A percentile compares a stretch with the other conserved stretches of the same genome.
phyloP scores from a whole-genome alignment of 495 filamentous ascomycete genomes.

The Penicilliopsis zonata region DNA sequence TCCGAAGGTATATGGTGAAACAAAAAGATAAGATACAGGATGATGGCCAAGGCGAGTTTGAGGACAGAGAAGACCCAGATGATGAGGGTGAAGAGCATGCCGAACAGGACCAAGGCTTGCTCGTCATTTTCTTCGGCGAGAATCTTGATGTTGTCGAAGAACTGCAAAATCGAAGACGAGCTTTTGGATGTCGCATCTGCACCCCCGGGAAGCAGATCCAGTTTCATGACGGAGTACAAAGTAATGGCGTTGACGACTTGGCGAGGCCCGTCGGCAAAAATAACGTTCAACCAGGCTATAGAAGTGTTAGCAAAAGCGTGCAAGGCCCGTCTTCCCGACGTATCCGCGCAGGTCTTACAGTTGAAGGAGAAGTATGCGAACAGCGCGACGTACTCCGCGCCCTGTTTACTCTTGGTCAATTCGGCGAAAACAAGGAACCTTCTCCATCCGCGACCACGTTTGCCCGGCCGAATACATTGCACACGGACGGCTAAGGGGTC shows the following conservation, averaged over 20 bases:
- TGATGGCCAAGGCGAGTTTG: slow-evolving; percentile 54
- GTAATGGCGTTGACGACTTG: slow-evolving; percentile 83
- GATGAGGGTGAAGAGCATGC: slow-evolving; percentile 85
- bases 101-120: slow-evolving; percentile 68
- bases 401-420: slow-evolving; percentile 83
- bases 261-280: slow-evolving; percentile 83
- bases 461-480: slow-evolving; percentile 61
- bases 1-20: slow-evolving; percentile 74
- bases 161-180: slow-evolving; percentile 39
- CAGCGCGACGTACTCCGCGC: slow-evolving; percentile 79
- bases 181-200: slow-evolving; percentile 38
- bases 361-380: slow-evolving; percentile 94
- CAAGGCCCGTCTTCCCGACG: background rate
- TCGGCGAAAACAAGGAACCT: slow-evolving; percentile 88
- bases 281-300: slow-evolving; percentile 71
- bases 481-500: slow-evolving; percentile 73
- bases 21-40: slow-evolving; percentile 78
- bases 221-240: slow-evolving; percentile 63
- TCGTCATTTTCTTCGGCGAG: slow-evolving; percentile 58
- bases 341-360: slow-evolving; percentile 38
- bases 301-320: background rate
- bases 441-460: slow-evolving; percentile 58
- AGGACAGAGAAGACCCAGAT: slow-evolving; percentile 80
- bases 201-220: slow-evolving; percentile 53
- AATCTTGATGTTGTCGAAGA: slow-evolving; percentile 64